These are phyloP conservation scores for Abrus pulchellus DNA, from an alignment of 306 rosid genomes.

Conservation along the genomic window DNA sequence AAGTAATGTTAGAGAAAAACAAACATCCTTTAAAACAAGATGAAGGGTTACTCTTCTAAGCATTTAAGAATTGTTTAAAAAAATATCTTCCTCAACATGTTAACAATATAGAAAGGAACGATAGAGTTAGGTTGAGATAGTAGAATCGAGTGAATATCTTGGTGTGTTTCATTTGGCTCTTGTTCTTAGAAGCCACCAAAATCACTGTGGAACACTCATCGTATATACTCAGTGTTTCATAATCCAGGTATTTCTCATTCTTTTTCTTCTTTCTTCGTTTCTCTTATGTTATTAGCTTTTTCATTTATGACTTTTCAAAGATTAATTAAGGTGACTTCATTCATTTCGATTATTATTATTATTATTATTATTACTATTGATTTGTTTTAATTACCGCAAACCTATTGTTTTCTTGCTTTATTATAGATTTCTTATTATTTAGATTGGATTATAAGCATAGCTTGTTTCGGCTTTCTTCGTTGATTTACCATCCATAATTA, in stretches of 20 bases:
- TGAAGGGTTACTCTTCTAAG: not conserved
- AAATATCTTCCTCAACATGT: not conserved
- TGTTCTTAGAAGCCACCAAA: conserved; percentile 20
- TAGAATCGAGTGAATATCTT: conserved; percentile 48
- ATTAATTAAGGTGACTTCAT: conserved; percentile 38
- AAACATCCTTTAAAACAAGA: not conserved
- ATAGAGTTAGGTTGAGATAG: not conserved
- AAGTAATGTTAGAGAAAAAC: not conserved
- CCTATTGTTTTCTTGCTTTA: conserved; percentile 21
- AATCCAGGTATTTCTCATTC: conserved; percentile 53
- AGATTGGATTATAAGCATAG: conserved; percentile 35
- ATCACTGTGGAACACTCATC: conserved; percentile 35
- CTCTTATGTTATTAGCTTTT: conserved; percentile 20
- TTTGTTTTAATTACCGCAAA: not conserved
- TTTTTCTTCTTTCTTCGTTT: not conserved
- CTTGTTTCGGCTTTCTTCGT: not conserved
- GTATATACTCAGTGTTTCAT: conserved; percentile 49
- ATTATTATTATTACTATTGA: not conserved
- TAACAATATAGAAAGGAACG: not conserved
- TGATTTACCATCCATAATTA: not conserved
- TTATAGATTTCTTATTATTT: conserved; percentile 50
- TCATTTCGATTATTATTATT: conserved; percentile 1
- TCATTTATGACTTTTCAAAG: conserved; percentile 36
- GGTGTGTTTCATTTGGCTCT: conserved; percentile 46
- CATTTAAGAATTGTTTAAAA: not conserved